Percentiles rank a stretch among this genome's conserved stretches.
phyloP scores from a whole-genome alignment of 73 alveolate genomes.

The Diophrys appendiculata region DNA sequence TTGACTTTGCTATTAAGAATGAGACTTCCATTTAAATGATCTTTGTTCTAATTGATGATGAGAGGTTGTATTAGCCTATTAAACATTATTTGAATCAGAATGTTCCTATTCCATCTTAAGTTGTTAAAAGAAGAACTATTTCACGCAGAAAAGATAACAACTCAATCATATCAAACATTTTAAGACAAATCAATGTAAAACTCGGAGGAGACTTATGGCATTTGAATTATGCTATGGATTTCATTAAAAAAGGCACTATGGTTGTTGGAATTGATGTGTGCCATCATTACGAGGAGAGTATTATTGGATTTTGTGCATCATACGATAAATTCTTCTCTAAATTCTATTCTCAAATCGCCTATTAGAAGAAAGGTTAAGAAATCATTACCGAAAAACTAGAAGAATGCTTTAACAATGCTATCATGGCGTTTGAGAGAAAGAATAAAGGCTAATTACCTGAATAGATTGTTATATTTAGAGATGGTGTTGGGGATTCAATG shows the following conservation, averaged over 20 bases:
- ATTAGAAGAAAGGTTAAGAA: slow-evolving; percentile 33
- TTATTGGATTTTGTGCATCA: slow-evolving; percentile 53
- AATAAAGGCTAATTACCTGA: slow-evolving; percentile 39
- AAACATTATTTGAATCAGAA: slow-evolving; percentile 40
- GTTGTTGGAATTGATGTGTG: slow-evolving; percentile 61
- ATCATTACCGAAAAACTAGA: slow-evolving; percentile 26
- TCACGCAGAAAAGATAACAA: slow-evolving; percentile 24
- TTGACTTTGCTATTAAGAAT: not conserved
- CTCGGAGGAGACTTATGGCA: slow-evolving; percentile 59
- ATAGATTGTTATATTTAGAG: slow-evolving; percentile 52
- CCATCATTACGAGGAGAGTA: slow-evolving; percentile 47
- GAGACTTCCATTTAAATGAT: slow-evolving; percentile 18
- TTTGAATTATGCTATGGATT: slow-evolving; percentile 33
- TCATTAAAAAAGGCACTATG: slow-evolving; percentile 41
- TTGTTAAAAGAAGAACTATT: slow-evolving; percentile 15
- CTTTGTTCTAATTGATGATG: slow-evolving; percentile 23
- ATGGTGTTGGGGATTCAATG: slow-evolving; percentile 59
- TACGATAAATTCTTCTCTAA: slow-evolving; percentile 36
- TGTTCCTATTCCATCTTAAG: slow-evolving; percentile 42
- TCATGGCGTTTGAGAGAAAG: slow-evolving; percentile 25
- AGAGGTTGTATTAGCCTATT: slow-evolving; percentile 45
- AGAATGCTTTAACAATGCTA: slow-evolving; percentile 21
- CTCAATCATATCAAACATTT: slow-evolving; percentile 37
- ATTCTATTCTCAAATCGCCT: slow-evolving; percentile 21
- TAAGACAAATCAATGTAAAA: slow-evolving; percentile 52